phyloP scores from a whole-genome alignment of 352 stramenopile genomes.

The Discostella stelligera region DNA sequence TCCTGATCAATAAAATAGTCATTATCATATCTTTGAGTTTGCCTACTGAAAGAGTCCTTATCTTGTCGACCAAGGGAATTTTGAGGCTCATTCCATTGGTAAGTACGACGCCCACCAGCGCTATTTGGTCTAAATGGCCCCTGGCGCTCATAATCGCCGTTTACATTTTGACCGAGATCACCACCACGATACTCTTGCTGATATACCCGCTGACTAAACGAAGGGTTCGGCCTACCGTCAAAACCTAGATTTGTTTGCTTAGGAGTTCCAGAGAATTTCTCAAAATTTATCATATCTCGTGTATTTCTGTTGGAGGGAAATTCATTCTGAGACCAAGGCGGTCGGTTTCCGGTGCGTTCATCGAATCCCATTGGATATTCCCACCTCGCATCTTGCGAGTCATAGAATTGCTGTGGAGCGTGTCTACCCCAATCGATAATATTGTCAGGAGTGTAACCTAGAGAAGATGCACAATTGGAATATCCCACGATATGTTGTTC shows the following conservation, averaged over 20 bases:
- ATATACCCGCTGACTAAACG: neutral
- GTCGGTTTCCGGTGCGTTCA: neutral
- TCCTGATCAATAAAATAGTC: neutral
- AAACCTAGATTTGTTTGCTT: neutral
- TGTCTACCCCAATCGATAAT: neutral
- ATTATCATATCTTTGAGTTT: slow-evolving; percentile 9
- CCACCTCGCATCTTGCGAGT: neutral
- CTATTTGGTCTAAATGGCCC: neutral
- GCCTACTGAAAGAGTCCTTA: neutral
- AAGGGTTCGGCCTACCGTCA: neutral
- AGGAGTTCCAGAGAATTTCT: neutral
- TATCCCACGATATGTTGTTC: neutral
- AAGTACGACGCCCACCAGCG: neutral
- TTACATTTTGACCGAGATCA: neutral
- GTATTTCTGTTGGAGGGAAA: neutral
- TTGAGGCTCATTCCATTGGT: neutral
- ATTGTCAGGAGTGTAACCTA: neutral
- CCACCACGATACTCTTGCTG: slow-evolving; percentile 7
- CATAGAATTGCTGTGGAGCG: neutral
- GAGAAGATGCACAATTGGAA: neutral
- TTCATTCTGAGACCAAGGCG: neutral
- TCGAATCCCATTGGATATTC: neutral
- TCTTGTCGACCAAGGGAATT: neutral
- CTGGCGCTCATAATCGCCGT: slow-evolving; percentile 8
- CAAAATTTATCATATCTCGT: neutral